These are phyloP conservation scores for Anethum foeniculum DNA, from an alignment of 140 eudicot species.

Conservation along the genomic window DNA sequence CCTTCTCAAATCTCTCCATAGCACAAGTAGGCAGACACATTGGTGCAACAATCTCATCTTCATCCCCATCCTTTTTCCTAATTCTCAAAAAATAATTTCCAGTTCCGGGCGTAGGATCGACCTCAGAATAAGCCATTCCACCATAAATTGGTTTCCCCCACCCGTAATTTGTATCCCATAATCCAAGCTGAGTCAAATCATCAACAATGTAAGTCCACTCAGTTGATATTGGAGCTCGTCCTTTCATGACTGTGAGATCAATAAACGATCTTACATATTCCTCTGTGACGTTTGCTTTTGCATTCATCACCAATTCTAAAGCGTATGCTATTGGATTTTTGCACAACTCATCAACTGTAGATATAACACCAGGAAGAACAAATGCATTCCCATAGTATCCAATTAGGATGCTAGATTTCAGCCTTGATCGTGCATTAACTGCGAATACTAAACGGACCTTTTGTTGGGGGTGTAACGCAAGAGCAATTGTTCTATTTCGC, in stretches of 20 bases:
- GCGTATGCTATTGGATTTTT: conserved; percentile 35
- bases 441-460: conserved; percentile 31
- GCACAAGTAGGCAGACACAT: conserved; percentile 7
- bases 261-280: conserved; percentile 54
- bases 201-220: conserved; percentile 36
- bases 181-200: conserved; percentile 33
- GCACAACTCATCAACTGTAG: conserved; percentile 33
- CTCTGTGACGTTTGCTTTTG: conserved; percentile 34
- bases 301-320: conserved; percentile 30
- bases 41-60: conserved; percentile 10
- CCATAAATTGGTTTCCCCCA: conserved; percentile 65
- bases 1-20: conserved; percentile 3
- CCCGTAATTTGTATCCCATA: conserved; percentile 48
- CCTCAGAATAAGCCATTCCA: conserved; percentile 26
- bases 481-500: conserved; percentile 64
- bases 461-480: conserved; percentile 36
- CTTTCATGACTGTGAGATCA: conserved; percentile 44
- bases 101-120: conserved; percentile 7
- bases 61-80: not conserved
- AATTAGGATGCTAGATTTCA: conserved; percentile 29
- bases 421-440: conserved; percentile 24
- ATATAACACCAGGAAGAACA: conserved; percentile 30
- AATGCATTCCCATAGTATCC: conserved; percentile 73
- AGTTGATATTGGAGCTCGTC: conserved; percentile 31
- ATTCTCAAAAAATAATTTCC: conserved; percentile 4